Conservation (phyloP, 1,284 basidiomycete genomes). For the Xerocomus amazonicus region DNA sequence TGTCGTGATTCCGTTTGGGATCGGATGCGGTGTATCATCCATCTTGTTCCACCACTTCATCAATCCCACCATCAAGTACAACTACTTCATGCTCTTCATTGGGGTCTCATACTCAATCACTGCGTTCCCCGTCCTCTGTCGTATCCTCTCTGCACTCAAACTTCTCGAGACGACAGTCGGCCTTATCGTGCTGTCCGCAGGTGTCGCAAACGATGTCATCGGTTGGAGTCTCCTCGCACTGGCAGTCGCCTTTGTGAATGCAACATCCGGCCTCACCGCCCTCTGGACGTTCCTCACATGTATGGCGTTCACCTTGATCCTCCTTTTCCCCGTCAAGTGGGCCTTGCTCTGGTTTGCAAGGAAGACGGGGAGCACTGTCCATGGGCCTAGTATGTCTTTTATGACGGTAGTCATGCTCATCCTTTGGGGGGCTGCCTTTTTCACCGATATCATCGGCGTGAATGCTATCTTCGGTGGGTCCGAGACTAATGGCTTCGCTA, state of each 20-base stretch:
- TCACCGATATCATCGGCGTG: slow-evolving; percentile 92
- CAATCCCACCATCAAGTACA: slow-evolving; percentile 57
- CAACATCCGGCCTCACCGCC: slow-evolving; percentile 67
- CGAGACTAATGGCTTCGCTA: background rate
- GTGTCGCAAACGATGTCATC: slow-evolving; percentile 87
- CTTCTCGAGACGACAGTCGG: slow-evolving; percentile 92
- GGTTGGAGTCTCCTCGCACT: slow-evolving; percentile 80
- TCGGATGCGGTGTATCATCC: slow-evolving; percentile 80
- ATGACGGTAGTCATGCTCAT: slow-evolving; percentile 78
- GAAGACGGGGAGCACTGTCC: slow-evolving; percentile 77
- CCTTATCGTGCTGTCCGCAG: slow-evolving; percentile 88
- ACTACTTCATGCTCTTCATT: slow-evolving; percentile 92
- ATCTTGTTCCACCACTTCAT: slow-evolving; percentile 84
- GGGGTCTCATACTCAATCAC: slow-evolving; percentile 92
- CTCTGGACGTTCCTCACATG: slow-evolving; percentile 81
- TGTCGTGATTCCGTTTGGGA: slow-evolving; percentile 76
- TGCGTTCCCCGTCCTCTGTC: slow-evolving; percentile 91
- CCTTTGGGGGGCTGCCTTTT: slow-evolving; percentile 84
- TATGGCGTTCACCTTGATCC: slow-evolving; percentile 77
- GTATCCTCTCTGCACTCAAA: slow-evolving; percentile 78
- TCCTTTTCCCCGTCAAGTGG: slow-evolving; percentile 71
- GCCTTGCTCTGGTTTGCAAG: slow-evolving; percentile 70
- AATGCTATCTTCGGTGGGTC: slow-evolving; percentile 80
- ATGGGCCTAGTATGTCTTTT: slow-evolving; percentile 73
- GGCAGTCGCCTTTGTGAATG: slow-evolving; percentile 88